These are phyloP conservation scores for Aspergillus glaucus DNA, from an alignment of 2,329 filamentous ascomycete genomes.

Conservation along the genomic window DNA sequence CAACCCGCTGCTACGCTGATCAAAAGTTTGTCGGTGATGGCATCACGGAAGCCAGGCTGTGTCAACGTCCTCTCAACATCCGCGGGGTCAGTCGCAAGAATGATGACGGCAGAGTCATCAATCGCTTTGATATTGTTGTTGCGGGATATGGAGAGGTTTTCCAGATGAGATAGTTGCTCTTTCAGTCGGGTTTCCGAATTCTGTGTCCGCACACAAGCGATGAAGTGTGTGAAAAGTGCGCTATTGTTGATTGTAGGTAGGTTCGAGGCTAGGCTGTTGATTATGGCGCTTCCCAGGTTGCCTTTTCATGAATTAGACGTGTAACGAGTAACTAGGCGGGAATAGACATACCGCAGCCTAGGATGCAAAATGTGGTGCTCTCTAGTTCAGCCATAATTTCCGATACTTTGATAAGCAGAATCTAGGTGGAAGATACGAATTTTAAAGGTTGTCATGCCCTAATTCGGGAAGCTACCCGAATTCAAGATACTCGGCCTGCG, in stretches of 20 bases:
- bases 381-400: background rate
- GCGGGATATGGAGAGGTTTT: slow-evolving; percentile 28
- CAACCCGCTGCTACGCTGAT: slow-evolving; percentile 50
- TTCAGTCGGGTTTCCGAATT: slow-evolving; percentile 30
- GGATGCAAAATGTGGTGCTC: slow-evolving; percentile 10
- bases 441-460: background rate
- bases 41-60: slow-evolving; percentile 32
- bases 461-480: background rate
- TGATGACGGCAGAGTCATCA: slow-evolving; percentile 34
- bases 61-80: slow-evolving; percentile 37
- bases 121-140: slow-evolving; percentile 33
- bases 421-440: background rate
- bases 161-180: slow-evolving; percentile 24
- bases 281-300: slow-evolving; percentile 35
- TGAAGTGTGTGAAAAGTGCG: slow-evolving; percentile 26
- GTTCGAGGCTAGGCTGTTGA: slow-evolving; percentile 27
- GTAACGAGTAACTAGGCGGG: background rate
- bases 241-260: slow-evolving; percentile 5
- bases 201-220: slow-evolving; percentile 40
- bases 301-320: slow-evolving; percentile 18
- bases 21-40: slow-evolving; percentile 41
- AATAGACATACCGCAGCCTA: slow-evolving; percentile 13
- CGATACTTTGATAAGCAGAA: background rate
- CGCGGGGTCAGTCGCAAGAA: slow-evolving; percentile 45
- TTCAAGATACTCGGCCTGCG: no score